Evolutionary conservation across 352 stramenopile species (phyloP), one percentile per base, ranked within the genome.

Genomic region (Phytophthora megakarya): DNA sequence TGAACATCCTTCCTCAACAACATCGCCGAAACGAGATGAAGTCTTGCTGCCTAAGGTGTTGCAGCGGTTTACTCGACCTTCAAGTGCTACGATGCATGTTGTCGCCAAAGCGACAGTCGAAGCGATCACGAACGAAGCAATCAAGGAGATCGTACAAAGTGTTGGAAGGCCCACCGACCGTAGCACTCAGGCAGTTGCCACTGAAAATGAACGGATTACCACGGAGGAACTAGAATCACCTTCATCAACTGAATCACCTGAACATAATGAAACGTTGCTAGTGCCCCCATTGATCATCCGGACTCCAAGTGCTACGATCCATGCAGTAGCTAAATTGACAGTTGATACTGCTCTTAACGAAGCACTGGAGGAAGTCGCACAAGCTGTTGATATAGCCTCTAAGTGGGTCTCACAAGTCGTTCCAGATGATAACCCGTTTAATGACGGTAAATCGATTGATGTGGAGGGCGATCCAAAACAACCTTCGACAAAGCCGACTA

Each of bases 71-170:
- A 28, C 10, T 12, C 37, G 23, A 32, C 9, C 45, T 23, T 12
- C 57, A 35, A 68, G 33, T 21, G 40, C 21, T 54, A 15, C 19
- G 26, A 60, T 75, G 22, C 47, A 63, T 38, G 33, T 42, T 18
- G 39, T 72, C 33, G 70, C 70, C 3, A 66, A 57, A 61, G 40
- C 42, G 5, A 55, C 61, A 53, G 57, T 66, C n/a, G 56, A 51
- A 40, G 18, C 32, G 5, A 39, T 57, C 15, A 60, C 47, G 5
- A 19, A 35, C 4, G 42, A 69, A 48, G 70, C 58, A 7, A 11
- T 72, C 28, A 51, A 48, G 13, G 38, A 44, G 19, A 45, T 65
- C n/a, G 30, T 59, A 23, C 51, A 53, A 45, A n/a, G n/a, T n/a
- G n/a, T n/a, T n/a, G n/a, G n/a, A n/a, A n/a, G n/a, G n/a, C n/a